A percentile compares a stretch with the other conserved stretches of the same genome.
These are phyloP conservation scores for Cadophora luteo-olivacea DNA, from an alignment of 2,329 filamentous ascomycete genomes.

Conservation along the genomic window DNA sequence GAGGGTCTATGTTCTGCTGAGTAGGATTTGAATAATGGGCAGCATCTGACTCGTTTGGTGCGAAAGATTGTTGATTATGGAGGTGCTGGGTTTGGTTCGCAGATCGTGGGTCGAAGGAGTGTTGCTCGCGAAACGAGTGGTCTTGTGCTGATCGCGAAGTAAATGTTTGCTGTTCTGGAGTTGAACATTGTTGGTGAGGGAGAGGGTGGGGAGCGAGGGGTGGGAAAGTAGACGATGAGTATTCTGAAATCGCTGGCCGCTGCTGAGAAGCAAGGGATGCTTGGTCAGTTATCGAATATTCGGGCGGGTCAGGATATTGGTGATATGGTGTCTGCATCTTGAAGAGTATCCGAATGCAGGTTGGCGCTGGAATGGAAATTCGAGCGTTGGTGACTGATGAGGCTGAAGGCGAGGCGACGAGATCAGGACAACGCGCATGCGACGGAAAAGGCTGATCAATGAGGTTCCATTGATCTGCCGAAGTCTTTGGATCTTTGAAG, in stretches of 20 bases:
- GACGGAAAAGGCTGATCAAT: background rate
- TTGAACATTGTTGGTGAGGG: background rate
- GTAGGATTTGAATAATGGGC: background rate
- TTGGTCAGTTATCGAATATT: background rate
- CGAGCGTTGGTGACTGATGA: background rate
- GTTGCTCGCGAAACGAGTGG: background rate
- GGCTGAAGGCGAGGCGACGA: background rate
- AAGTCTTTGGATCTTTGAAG: background rate
- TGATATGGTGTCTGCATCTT: constrained; percentile 20
- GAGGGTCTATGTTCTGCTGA: background rate
- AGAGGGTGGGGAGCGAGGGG: constrained; percentile 12
- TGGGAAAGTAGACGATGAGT: background rate
- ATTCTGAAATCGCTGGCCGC: background rate
- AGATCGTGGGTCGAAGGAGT: background rate
- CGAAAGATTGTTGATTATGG: background rate
- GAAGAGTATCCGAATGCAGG: background rate
- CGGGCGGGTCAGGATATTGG: constrained; percentile 6
- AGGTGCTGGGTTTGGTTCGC: background rate
- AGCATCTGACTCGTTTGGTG: constrained; percentile 3
- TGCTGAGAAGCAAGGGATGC: background rate
- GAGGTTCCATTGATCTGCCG: constrained; percentile 22
- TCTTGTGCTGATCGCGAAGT: background rate
- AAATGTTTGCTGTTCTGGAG: constrained; percentile 4
- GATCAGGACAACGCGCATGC: constrained; percentile 18
- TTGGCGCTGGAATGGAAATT: constrained; percentile 8